Evolutionary conservation across 345 rosid genomes (phyloP), one percentile per base, ranked within the genome.

Genomic region (Clarkia xantiana): DNA sequence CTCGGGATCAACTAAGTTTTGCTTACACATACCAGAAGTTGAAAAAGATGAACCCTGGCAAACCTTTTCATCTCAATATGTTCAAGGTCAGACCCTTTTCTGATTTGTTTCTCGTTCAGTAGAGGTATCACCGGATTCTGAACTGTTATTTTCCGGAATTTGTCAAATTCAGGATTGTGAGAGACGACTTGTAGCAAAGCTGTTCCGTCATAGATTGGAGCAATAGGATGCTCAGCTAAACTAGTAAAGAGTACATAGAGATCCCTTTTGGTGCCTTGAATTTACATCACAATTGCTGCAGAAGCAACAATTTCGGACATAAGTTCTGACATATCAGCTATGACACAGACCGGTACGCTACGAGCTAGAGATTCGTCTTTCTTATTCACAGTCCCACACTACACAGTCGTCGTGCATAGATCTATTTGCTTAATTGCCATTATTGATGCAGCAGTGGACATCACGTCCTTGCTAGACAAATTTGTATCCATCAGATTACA

Each of bases 1-100:
- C 98, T 0, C 80, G 90, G 43, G 96, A 86, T 73, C 96, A 91
- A 42, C 66, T 91, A 67, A 91, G 96, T 67, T 91, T 91, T 75
- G 98, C 83, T 43, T 90, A 85, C 63, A 77, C 97, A 3, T 90
- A 74, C 70, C 73, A 77, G 71, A 90, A 86, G 70, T 67, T 90
- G 57, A 75, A 68, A 70, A 81, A 86, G 74, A 57, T 54, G 58
- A 90, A 86, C 73, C 83, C 84, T 18, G 75, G 76, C 65, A 66
- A 51, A 64, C 86, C 79, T 1, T 81, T 90, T 62, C 68, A 70
- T 59, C 66, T 86, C 52, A 71, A 74, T 64, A 86, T 90, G 97
- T 86, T 90, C 63, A 81, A 83, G 97, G 95, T 90, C 60, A 51
- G 12, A 41, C 44, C 49, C 43, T 3, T 42, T 38, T 42, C 23